phyloP scores from a whole-genome alignment of 805 yeast genomes.

The Scheffersomyces lignosus region DNA sequence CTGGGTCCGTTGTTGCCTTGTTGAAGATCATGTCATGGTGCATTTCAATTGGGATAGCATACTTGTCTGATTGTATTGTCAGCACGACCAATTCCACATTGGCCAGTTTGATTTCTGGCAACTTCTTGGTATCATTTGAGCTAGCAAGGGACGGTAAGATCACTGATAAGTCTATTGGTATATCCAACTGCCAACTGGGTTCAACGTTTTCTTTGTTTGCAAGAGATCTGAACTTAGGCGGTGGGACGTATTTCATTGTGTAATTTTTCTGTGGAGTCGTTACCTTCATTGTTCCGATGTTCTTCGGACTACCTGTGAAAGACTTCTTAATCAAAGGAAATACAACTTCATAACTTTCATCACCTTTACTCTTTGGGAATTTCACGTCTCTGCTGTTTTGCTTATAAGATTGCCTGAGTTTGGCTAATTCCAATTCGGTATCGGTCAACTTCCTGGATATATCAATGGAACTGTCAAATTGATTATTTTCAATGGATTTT shows the following conservation, averaged over 20 bases:
- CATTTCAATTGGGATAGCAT: constrained; percentile 39
- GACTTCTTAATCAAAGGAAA: constrained; percentile 12
- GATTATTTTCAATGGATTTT: constrained; percentile 6
- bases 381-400: constrained; percentile 8
- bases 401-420: constrained; percentile 21
- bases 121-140: constrained; percentile 6
- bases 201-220: constrained; percentile 1
- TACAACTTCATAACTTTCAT: constrained; percentile 10
- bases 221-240: constrained; percentile 14
- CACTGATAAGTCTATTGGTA: constrained; percentile 24
- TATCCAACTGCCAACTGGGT: constrained; percentile 25
- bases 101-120: constrained; percentile 21
- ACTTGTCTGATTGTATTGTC: constrained; percentile 30
- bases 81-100: constrained; percentile 30
- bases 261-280: constrained; percentile 5
- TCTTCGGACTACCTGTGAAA: constrained; percentile 10
- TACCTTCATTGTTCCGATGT: constrained; percentile 7
- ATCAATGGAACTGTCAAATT: constrained; percentile 8
- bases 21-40: constrained; percentile 33
- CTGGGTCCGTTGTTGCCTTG: constrained; percentile 1
- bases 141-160: constrained; percentile 4
- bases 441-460: constrained; percentile 8
- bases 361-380: constrained; percentile 2
- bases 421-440: constrained; percentile 16
- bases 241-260: constrained; percentile 21